Base-by-base conservation (phyloP, 176 grass and related monocot genomes). In the Oryza punctata region DNA sequence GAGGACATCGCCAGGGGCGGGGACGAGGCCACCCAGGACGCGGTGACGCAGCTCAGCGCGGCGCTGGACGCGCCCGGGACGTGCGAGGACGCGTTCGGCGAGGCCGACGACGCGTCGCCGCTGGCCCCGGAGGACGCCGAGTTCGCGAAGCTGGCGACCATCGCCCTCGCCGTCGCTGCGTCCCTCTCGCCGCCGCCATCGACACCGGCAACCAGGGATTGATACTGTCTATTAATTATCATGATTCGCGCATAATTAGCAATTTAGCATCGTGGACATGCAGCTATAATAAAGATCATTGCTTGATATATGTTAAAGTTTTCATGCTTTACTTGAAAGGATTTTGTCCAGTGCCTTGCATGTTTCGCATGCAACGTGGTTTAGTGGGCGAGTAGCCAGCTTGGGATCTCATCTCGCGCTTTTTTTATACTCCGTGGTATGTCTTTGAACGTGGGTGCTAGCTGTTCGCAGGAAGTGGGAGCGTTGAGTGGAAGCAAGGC, bases 61-160 rank as follows among this genome's bases (percentile, higher is more conserved):
- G 85, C 91, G 68, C 72, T 87, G 68, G 85, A 81, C 65, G 90
- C 79, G 76, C 74, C 82, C 8, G 85, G 64, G 35, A 94, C 86
- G 26, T 97, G 94, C 77, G 89, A 94, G 87, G 87, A 88, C 63
- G 76, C 89, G 12, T 94, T 97, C 73, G 54, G 72, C 29, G 87
- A 90, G 43, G 83, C 65, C 61, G 79, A 86, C 45, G 85, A 83
- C 18, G 25, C 91, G 30, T 94, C 87, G 21, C 91, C 90, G 14
- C 54, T 93, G 19, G 82, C 69, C 29, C 14, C 38, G 15, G 84
- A 90, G 86, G 85, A 94, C 65, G 44, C 63, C 32, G 90, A 88
- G 82, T 93, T 87, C 85, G 69, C 66, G 72, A 91, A 89, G 73
- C 72, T 94, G 12, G 87, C 91, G 2, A 67, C 68, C 46, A 64